Percentiles rank a stretch among this genome's conserved stretches.
These are phyloP conservation scores for Vaccinium vitisidaea DNA, from an alignment of 148 eudicot species.

Conservation along the genomic window DNA sequence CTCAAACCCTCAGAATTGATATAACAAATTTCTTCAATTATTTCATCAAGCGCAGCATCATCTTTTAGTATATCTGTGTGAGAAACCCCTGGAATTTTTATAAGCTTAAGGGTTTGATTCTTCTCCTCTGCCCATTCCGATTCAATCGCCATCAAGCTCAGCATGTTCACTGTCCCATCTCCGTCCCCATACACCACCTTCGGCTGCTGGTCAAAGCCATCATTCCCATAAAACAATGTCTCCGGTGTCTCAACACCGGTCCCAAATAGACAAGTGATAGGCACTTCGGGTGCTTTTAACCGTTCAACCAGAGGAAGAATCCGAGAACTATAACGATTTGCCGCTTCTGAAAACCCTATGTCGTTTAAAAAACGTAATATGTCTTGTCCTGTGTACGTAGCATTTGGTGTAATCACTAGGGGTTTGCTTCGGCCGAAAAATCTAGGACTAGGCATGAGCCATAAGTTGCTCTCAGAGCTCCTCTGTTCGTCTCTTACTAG, in stretches of 20 bases:
- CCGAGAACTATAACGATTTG: constrained; percentile 47
- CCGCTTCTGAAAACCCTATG: constrained; percentile 59
- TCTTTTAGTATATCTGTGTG: constrained; percentile 60
- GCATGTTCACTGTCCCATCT: constrained; percentile 89
- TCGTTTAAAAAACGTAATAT: constrained; percentile 54
- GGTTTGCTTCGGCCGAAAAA: constrained; percentile 37
- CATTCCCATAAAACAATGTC: constrained; percentile 54
- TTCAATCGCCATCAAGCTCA: constrained; percentile 60
- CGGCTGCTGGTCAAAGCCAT: constrained; percentile 72
- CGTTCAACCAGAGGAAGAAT: constrained; percentile 55
- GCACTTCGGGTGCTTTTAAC: constrained; percentile 47
- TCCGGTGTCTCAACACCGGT: constrained; percentile 56
- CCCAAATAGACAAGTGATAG: constrained; percentile 73
- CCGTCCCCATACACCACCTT: constrained; percentile 75
- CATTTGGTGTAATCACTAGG: constrained; percentile 49
- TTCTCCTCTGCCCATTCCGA: constrained; percentile 38
- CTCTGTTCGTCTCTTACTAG: constrained; percentile 80
- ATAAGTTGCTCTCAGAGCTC: constrained; percentile 79
- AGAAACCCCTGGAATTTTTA: constrained; percentile 59
- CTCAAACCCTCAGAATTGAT: constrained; percentile 36
- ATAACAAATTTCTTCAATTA: constrained; percentile 38
- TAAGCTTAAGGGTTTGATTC: constrained; percentile 44
- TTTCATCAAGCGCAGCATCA: constrained; percentile 39
- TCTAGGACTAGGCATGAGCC: constrained; percentile 77
- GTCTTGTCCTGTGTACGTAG: constrained; percentile 47